Percentiles rank a stretch among this genome's conserved stretches.
Evolutionary conservation across 2,329 filamentous ascomycete genomes (phyloP).

Genomic region (Aspergillus flavus): DNA sequence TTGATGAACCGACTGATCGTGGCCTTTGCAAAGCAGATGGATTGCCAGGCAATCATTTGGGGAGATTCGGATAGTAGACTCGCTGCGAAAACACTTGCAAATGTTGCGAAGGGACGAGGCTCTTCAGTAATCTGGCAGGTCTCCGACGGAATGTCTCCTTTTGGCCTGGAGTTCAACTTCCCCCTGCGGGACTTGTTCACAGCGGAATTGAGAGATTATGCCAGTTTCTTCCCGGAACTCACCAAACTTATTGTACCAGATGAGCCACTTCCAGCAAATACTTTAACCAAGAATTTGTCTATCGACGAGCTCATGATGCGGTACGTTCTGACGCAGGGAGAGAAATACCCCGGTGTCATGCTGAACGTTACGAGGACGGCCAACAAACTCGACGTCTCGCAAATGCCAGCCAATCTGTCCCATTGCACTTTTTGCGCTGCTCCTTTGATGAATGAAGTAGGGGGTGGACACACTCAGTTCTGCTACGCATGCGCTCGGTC

Average conservation of each 20-base stretch:
- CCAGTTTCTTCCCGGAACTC: conserved; percentile 56
- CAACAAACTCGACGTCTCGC: conserved; percentile 67
- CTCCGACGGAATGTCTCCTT: conserved; percentile 69
- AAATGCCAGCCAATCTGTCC: conserved; percentile 31
- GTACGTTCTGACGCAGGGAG: conserved; percentile 85
- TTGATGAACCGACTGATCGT: conserved; percentile 74
- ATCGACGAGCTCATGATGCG: conserved; percentile 89
- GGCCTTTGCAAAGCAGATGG: conserved; percentile 59
- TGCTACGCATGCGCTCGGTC: conserved; percentile 52
- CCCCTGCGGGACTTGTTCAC: conserved; percentile 83
- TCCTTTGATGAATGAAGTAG: conserved; percentile 60
- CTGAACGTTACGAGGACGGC: conserved; percentile 93
- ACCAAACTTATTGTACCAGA: conserved; percentile 50
- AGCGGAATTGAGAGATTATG: conserved; percentile 74
- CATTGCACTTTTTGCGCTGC: conserved; percentile 71
- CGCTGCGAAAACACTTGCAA: conserved; percentile 80
- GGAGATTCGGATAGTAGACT: conserved; percentile 86
- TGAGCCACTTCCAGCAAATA: conserved; percentile 37
- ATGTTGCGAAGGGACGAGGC: conserved; percentile 89
- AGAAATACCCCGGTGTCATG: conserved; percentile 85
- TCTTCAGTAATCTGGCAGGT: conserved; percentile 80
- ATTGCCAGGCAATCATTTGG: conserved; percentile 73
- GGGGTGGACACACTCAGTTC: conserved; percentile 52
- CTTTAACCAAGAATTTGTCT: conserved; percentile 63
- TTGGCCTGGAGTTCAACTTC: conserved; percentile 68